Conservation (phyloP, 2,329 filamentous ascomycete genomes). For the Dothideomycetes sp. region DNA sequence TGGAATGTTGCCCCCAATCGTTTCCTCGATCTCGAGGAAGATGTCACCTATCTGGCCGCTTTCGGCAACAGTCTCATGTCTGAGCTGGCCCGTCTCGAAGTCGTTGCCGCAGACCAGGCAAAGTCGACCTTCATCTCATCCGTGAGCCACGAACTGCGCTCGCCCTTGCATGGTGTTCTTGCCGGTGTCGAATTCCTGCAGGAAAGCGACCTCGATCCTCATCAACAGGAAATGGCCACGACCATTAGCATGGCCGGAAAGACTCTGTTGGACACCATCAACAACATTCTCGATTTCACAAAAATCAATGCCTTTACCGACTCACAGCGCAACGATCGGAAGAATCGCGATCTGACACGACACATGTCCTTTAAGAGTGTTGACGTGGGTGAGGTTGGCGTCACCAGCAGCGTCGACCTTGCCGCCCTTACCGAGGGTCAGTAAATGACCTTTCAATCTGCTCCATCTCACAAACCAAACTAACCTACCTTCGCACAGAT, state of each 20-base stretch:
- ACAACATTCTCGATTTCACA: slow-evolving; percentile 30
- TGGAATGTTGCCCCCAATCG: slow-evolving; percentile 30
- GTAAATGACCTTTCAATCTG: too few relatives aligned
- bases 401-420: slow-evolving; percentile 12
- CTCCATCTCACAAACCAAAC: too few relatives aligned
- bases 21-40: slow-evolving; percentile 23
- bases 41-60: slow-evolving; percentile 25
- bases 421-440: slow-evolving; percentile 17
- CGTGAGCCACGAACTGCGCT: slow-evolving; percentile 40
- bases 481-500: too few relatives aligned
- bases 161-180: slow-evolving; percentile 35
- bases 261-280: slow-evolving; percentile 38
- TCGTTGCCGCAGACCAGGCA: slow-evolving; percentile 29
- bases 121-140: slow-evolving; percentile 42
- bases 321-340: slow-evolving; percentile 2
- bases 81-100: slow-evolving; percentile 26
- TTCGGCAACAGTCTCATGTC: slow-evolving; percentile 28
- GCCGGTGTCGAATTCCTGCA: slow-evolving; percentile 40
- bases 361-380: slow-evolving; percentile 5
- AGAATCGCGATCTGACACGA: slow-evolving; percentile 5
- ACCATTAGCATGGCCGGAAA: slow-evolving; percentile 38
- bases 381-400: slow-evolving; percentile 7
- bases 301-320: slow-evolving; percentile 28
- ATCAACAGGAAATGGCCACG: slow-evolving; percentile 32
- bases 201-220: slow-evolving; percentile 28